Evolutionary conservation across 1,284 basidiomycete species (phyloP).

Genomic region (Xerocomus minutiporus): DNA sequence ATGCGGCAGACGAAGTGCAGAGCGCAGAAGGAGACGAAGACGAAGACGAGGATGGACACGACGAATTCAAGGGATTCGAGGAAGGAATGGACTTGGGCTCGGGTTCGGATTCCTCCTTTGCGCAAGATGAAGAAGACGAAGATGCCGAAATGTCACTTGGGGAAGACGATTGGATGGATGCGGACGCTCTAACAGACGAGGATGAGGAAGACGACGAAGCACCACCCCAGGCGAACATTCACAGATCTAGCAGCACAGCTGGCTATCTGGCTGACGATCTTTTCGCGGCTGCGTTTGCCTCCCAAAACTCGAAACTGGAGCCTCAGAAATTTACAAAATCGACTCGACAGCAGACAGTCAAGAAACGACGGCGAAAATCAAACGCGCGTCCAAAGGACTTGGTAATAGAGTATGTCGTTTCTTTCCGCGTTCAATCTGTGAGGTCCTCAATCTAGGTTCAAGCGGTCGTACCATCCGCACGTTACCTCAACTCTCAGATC

Average conservation of each 20-base stretch:
- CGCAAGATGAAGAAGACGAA: constrained; percentile 13
- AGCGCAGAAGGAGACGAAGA: constrained; percentile 11
- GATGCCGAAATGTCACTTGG: constrained; percentile 11
- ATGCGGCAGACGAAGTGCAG: constrained; percentile 33
- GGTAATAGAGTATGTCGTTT: constrained; percentile 25
- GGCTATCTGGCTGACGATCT: constrained; percentile 48
- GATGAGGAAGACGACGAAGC: constrained; percentile 7
- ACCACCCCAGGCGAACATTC: constrained; percentile 1
- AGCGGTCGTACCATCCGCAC: constrained; percentile 33
- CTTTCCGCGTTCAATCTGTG: not conserved
- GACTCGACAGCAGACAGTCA: constrained; percentile 16
- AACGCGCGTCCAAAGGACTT: constrained; percentile 22
- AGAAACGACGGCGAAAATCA: constrained; percentile 23
- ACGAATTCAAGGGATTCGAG: constrained; percentile 16
- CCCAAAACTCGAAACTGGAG: constrained; percentile 21
- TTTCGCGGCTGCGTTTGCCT: constrained; percentile 44
- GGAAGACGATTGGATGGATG: constrained; percentile 9
- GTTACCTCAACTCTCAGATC: constrained; percentile 20
- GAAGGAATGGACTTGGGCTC: constrained; percentile 13
- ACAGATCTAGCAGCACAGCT: constrained; percentile 3
- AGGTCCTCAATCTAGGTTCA: constrained; percentile 8
- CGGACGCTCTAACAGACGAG: constrained; percentile 10
- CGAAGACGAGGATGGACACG: constrained; percentile 1
- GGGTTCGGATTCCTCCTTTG: constrained; percentile 10
- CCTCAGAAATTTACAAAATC: constrained; percentile 4